Conservation (phyloP, 1,284 basidiomycete genomes). For the Hymenochaete sp. region DNA sequence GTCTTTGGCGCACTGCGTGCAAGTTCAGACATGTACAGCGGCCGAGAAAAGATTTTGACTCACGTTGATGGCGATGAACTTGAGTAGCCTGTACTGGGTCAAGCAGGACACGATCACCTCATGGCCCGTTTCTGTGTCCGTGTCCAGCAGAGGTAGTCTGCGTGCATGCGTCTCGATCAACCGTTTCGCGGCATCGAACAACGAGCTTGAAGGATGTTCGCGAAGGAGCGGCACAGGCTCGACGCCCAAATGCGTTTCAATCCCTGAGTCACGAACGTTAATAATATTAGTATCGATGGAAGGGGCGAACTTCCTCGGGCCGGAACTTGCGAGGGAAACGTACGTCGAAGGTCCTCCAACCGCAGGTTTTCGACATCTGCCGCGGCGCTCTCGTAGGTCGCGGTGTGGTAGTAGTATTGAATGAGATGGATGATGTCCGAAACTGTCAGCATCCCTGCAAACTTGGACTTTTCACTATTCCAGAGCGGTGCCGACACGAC, state of each 20-base stretch:
- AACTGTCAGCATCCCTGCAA: constrained; percentile 95
- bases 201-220: constrained; percentile 81
- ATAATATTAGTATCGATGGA: constrained; percentile 1
- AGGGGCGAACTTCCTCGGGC: no score
- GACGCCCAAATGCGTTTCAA: constrained; percentile 89
- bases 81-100: constrained; percentile 96
- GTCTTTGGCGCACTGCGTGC: constrained; percentile 57
- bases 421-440: constrained; percentile 95
- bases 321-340: constrained; percentile 22
- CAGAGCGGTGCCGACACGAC: constrained; percentile 98
- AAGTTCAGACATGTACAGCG: constrained; percentile 13
- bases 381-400: constrained; percentile 81
- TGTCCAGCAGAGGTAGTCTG: constrained; percentile 87
- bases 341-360: constrained; percentile 81
- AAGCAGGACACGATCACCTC: constrained; percentile 95
- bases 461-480: constrained; percentile 85
- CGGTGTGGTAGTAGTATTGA: constrained; percentile 88
- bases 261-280: constrained; percentile 47
- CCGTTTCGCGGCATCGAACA: constrained; percentile 86
- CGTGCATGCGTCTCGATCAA: constrained; percentile 95
- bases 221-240: constrained; percentile 86
- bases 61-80: constrained; percentile 98
- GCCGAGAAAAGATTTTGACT: constrained; percentile 24
- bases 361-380: constrained; percentile 94
- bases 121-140: constrained; percentile 88